These are phyloP conservation scores for Microbotryum intermedium DNA, from an alignment of 1,284 basidiomycete genomes.

Conservation along the genomic window DNA sequence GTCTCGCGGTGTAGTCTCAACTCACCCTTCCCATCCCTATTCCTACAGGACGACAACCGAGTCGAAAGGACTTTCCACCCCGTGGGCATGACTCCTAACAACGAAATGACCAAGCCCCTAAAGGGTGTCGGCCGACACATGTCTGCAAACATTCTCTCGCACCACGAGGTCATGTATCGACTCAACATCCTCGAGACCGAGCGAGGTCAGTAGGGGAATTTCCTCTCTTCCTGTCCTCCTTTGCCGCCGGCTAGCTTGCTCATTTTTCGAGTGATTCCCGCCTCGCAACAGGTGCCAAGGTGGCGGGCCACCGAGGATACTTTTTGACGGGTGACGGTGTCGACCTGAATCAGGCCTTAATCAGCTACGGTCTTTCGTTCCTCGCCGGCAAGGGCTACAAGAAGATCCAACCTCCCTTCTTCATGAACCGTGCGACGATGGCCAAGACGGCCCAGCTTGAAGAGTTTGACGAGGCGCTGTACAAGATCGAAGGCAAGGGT, in stretches of 20 bases:
- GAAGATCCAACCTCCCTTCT: slow-evolving; percentile 94
- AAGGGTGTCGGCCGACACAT: slow-evolving; percentile 49
- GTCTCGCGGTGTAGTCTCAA: background rate
- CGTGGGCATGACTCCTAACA: slow-evolving; percentile 55
- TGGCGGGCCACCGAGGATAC: slow-evolving; percentile 91
- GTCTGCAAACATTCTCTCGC: slow-evolving; percentile 68
- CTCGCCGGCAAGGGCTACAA: slow-evolving; percentile 73
- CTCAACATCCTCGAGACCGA: slow-evolving; percentile 94
- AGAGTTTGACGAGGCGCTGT: slow-evolving; percentile 96
- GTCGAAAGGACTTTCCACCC: slow-evolving; percentile 75
- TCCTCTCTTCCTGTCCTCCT: no score
- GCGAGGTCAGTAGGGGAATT: slow-evolving; percentile 68
- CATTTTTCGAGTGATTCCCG: background rate
- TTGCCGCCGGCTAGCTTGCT: background rate
- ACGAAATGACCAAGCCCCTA: slow-evolving; percentile 44
- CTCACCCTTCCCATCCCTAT: background rate
- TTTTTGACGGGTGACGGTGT: slow-evolving; percentile 92
- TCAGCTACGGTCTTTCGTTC: slow-evolving; percentile 92
- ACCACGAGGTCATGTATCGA: slow-evolving; percentile 90
- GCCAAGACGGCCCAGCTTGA: slow-evolving; percentile 93
- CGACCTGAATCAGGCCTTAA: slow-evolving; percentile 93
- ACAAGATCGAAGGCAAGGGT: slow-evolving; percentile 70
- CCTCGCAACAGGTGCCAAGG: slow-evolving; percentile 62
- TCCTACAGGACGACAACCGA: slow-evolving; percentile 71
- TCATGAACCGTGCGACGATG: slow-evolving; percentile 98